Evolutionary conservation across 73 alveolate species (phyloP).

Genomic region (Halteria grandinella): DNA sequence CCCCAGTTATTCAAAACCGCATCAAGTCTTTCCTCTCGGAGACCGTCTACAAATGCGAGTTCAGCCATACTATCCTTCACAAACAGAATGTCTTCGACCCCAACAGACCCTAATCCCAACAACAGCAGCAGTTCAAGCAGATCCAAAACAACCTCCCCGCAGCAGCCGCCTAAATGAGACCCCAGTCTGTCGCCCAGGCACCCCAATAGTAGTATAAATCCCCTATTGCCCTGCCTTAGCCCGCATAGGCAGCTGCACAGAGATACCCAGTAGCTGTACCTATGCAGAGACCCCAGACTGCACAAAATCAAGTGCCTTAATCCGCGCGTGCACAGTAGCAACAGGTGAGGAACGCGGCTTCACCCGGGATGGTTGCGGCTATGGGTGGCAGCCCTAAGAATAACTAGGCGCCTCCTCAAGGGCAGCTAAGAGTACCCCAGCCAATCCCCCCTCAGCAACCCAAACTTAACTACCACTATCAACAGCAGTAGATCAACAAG

Average conservation of each 20-base stretch:
- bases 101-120: constrained; percentile 5
- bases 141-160: constrained; percentile 3
- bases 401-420: too few relatives aligned
- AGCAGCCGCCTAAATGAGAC: constrained; percentile 5
- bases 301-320: not conserved
- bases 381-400: constrained; percentile 26
- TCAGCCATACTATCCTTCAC: constrained; percentile 76
- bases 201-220: not conserved
- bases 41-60: constrained; percentile 61
- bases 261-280: not conserved
- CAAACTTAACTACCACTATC: constrained; percentile 29
- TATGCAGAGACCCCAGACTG: not conserved
- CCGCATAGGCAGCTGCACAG: not conserved
- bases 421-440: not conserved
- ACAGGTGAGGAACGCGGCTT: constrained; percentile 2
- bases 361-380: constrained; percentile 54
- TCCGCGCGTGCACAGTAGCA: not conserved
- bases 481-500: too few relatives aligned
- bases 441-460: constrained; percentile 1
- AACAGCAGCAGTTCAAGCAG: constrained; percentile 8
- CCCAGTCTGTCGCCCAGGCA: not conserved
- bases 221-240: constrained; percentile 15
- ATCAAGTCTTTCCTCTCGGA: constrained; percentile 57
- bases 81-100: constrained; percentile 65
- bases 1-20: constrained; percentile 53